Evolutionary conservation across 129 eudicot species (phyloP), one percentile per base, ranked within the genome.

Genomic region (carrot (Daucus carota)): DNA sequence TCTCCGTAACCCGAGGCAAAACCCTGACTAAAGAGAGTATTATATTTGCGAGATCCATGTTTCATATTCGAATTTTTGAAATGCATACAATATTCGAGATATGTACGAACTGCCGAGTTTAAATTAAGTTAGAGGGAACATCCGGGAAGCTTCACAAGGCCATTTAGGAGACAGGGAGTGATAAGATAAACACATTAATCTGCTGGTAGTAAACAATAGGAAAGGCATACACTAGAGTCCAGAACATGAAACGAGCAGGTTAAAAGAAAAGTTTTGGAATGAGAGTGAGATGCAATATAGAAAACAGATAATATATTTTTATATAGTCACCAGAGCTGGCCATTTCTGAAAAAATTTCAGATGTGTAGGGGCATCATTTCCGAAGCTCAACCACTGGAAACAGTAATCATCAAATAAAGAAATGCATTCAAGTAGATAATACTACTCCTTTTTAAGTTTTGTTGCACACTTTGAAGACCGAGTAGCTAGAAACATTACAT

Each of bases 381-480:
- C 75, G 52, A 72, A 72, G 75, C 75, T 43, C 57, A 72, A 26
- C 31, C 75, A 72, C 57, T 72, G 43, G 38, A n/a, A 41, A 72
- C 75, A 72, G 24, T 63, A 63, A 63, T 63, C 70, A 72, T 17
- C n/a, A 8, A 43, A 24, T 42, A 72, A 72, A 72, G 28, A 72
- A 72, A 63, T 43, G 57, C 75, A 72, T 42, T 72, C 43, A 43
- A 72, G 75, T 72, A n/a, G 24, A 72, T 72, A 9, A 26, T 71
- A n/a, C n/a, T n/a, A n/a, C n/a, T n/a, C n/a, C n/a, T n/a, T n/a
- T n/a, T n/a, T n/a, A n/a, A n/a, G n/a, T n/a, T n/a, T n/a, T n/a
- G n/a, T n/a, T n/a, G n/a, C n/a, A n/a, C n/a, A n/a, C n/a, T n/a
- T n/a, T n/a, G n/a, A n/a, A n/a, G n/a, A n/a, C n/a, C n/a, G n/a